Evolutionary conservation across 495 filamentous ascomycete genomes (phyloP).

Genomic region (Podospora tetraspora): DNA sequence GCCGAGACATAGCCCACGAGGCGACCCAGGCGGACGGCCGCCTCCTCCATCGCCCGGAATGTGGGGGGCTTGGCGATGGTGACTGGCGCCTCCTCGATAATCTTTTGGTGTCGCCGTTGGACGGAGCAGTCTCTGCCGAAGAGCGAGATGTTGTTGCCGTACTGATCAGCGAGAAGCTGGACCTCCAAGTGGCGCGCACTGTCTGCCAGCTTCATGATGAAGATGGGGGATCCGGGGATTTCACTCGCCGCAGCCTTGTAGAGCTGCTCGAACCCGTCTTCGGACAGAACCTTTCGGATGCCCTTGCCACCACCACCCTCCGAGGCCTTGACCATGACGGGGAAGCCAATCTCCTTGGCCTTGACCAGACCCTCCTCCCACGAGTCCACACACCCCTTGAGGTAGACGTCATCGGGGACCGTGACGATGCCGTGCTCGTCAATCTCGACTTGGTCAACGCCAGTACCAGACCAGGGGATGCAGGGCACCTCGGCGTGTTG

Average conservation of each 20-base stretch:
- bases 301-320: conserved; percentile 99
- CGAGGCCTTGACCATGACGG: conserved; percentile 99
- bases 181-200: conserved; percentile 97
- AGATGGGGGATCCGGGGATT: conserved; percentile 98
- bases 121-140: conserved; percentile 99
- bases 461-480: conserved; percentile 96
- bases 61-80: conserved; percentile 85
- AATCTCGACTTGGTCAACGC: conserved; percentile 74
- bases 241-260: conserved; percentile 96
- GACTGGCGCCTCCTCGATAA: conserved; percentile 97
- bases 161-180: conserved; percentile 95
- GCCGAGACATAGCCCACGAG: conserved; percentile 98
- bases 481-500: conserved; percentile 96
- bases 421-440: conserved; percentile 86
- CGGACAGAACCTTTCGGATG: conserved; percentile 89
- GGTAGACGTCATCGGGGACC: conserved; percentile 79
- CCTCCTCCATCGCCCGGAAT: conserved; percentile 94
- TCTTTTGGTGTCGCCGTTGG: conserved; percentile 98
- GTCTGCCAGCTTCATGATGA: conserved; percentile 99
- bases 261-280: conserved; percentile 74
- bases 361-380: conserved; percentile 84
- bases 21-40: conserved; percentile 85
- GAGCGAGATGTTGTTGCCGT: conserved; percentile 98
- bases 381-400: conserved; percentile 81
- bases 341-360: conserved; percentile 89